Evolutionary conservation across 176 grass and related monocot species (phyloP), one percentile per base, ranked within the genome.

Genomic region (Aegilops speltoides): DNA sequence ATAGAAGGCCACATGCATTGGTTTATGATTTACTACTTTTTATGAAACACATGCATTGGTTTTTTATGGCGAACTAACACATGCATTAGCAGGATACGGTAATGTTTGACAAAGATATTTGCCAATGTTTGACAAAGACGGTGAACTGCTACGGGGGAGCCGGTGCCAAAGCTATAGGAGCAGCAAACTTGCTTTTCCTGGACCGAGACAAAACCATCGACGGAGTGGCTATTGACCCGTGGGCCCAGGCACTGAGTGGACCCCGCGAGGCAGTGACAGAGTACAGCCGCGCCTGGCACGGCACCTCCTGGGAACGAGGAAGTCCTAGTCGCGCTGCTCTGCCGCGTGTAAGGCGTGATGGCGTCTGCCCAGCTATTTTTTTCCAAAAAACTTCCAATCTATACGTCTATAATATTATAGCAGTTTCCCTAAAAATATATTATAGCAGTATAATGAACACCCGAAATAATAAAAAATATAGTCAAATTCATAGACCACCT

Each of bases 391-490:
- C 12, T 4, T 45, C 3, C 3, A 4, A 12, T 12, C 3, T 12
- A 12, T 31, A 31, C 31, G 33, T 34, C 33, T 34, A 34, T 34
- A 34, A 34, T 34, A 41, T 41, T 41, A 41, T 4, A 14, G 1
- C 43, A 46, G 0, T 46, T 31, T 31, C 31, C 31, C 3, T 31
- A 31, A 31, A 31, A 31, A 31, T 31, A 31, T 31, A 37, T 37
- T 37, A 8, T 4, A 14, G 0, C 43, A 46, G 0, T 46, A 46
- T 0, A 46, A 4, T 3, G 1, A 46, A 1, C 3, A 46, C 1
- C 0, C 4, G 0, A 46, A 46, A 46, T 46, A 46, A 46, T 46
- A 46, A 46, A 13, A 46, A 4, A 14, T 46, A 46, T 1, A 4
- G 9, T 11, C 3, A 46, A 11, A 46, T 46, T 1, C 12, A 14